Conservation (phyloP, 2,329 filamentous ascomycete genomes). For the Chaetomiaceae sp. region DNA sequence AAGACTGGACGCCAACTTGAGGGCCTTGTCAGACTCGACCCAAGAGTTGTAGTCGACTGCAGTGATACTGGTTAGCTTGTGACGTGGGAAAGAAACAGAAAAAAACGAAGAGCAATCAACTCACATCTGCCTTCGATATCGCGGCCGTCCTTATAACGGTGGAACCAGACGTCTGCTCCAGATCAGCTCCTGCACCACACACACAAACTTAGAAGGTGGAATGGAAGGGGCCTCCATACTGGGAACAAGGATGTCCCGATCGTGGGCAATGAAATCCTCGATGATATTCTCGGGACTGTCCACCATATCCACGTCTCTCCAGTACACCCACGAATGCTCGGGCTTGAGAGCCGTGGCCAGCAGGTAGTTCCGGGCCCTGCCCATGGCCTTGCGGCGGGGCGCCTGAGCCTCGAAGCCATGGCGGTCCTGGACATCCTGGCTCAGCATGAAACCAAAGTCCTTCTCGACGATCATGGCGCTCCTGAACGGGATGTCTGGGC, state of each 20-base stretch:
- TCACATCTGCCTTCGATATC: conserved; percentile 95
- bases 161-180: conserved; percentile 85
- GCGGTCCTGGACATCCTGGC: conserved; percentile 74
- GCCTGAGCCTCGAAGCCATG: conserved; percentile 86
- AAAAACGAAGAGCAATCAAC: conserved; percentile 38
- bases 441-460: conserved; percentile 73
- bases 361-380: conserved; percentile 85
- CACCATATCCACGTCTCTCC: conserved; percentile 94
- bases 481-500: conserved; percentile 77
- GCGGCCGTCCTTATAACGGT: conserved; percentile 71
- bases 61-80: conserved; percentile 23
- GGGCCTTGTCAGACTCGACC: conserved; percentile 85
- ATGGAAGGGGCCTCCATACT: conserved; percentile 65
- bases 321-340: conserved; percentile 98
- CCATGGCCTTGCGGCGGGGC: conserved; percentile 85
- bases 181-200: conserved; percentile 26
- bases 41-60: conserved; percentile 98
- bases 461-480: conserved; percentile 85
- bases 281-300: conserved; percentile 84
- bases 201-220: not conserved
- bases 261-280: conserved; percentile 92
- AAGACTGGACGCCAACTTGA: conserved; percentile 66
- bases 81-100: conserved; percentile 31
- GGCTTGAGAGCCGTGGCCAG: conserved; percentile 78
- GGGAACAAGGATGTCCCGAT: conserved; percentile 87